Percentiles rank a stretch among this genome's conserved stretches.
Evolutionary conservation across 192 early-diverging fungal genomes (phyloP).

Genomic region (Bifiguratus adelaidae): DNA sequence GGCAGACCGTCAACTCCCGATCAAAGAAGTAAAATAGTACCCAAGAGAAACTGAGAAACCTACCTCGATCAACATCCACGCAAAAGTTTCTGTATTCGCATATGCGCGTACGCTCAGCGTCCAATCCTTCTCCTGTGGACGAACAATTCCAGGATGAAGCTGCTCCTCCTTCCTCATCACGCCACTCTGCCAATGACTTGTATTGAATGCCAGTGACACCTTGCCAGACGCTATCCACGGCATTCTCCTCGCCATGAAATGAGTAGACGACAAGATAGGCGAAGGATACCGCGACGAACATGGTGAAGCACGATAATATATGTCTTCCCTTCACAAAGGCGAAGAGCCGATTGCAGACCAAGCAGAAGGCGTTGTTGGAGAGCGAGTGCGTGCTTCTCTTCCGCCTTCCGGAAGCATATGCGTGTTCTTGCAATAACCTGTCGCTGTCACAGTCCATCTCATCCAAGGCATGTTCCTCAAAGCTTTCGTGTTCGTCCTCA

Average conservation of each 20-base stretch:
- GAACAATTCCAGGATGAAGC: neutral
- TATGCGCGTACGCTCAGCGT: constrained; percentile 1
- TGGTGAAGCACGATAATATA: neutral
- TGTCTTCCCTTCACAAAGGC: neutral
- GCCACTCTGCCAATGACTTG: neutral
- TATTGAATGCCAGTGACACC: neutral
- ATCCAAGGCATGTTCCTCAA: no score
- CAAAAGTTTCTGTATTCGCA: constrained; percentile 21
- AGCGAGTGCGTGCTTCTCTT: no score
- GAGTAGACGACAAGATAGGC: neutral
- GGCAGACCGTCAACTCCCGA: no score
- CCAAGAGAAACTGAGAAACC: neutral
- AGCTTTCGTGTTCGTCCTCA: no score
- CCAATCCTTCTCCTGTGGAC: neutral
- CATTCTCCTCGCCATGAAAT: neutral
- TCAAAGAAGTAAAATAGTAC: no score
- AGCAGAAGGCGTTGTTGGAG: no score
- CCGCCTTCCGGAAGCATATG: no score
- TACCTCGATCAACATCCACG: constrained; percentile 12
- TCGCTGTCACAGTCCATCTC: no score
- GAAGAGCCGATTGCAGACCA: no score
- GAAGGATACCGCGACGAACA: neutral
- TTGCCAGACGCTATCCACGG: neutral
- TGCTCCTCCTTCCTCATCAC: neutral
- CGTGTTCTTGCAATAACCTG: no score